phyloP scores from a whole-genome alignment of 2,329 filamentous ascomycete genomes.

The Cordyceps tenuipes region DNA sequence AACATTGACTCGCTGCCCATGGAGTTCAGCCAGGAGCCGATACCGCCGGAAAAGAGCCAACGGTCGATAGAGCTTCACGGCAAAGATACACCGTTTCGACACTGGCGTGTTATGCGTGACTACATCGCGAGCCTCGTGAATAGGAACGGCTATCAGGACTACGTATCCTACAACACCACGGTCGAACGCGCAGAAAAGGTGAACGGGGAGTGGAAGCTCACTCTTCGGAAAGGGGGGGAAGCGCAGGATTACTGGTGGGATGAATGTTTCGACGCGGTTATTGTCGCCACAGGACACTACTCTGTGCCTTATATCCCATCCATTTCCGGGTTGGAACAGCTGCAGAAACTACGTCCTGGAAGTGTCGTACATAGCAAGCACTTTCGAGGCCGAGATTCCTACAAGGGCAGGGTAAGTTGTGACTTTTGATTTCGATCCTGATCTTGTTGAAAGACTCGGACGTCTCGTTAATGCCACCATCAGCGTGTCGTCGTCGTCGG shows the following conservation, averaged over 20 bases:
- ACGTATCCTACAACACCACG: conserved; percentile 49
- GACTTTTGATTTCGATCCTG: background rate
- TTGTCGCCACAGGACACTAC: conserved; percentile 54
- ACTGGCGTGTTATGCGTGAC: conserved; percentile 47
- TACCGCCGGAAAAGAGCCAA: conserved; percentile 31
- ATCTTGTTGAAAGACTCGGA: too few species aligned
- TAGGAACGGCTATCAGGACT: conserved; percentile 43
- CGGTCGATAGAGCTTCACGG: conserved; percentile 37
- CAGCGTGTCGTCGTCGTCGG: conserved; percentile 54
- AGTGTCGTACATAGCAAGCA: conserved; percentile 48
- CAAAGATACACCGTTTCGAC: conserved; percentile 50
- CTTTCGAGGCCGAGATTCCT: conserved; percentile 39
- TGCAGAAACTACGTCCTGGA: conserved; percentile 37
- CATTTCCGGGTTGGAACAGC: conserved; percentile 39
- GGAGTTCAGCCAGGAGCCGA: conserved; percentile 50
- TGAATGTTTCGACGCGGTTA: conserved; percentile 53
- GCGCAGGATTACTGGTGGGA: conserved; percentile 51
- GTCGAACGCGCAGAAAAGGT: conserved; percentile 51
- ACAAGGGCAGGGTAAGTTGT: conserved; percentile 33
- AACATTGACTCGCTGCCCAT: conserved; percentile 53
- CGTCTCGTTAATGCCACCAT: background rate
- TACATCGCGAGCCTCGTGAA: conserved; percentile 46
- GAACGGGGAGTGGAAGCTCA: conserved; percentile 42
- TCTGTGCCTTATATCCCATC: conserved; percentile 48
- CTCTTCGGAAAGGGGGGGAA: conserved; percentile 31